These are phyloP conservation scores for Daldinia caldariorum DNA, from an alignment of 495 filamentous ascomycete species.

Conservation along the genomic window DNA sequence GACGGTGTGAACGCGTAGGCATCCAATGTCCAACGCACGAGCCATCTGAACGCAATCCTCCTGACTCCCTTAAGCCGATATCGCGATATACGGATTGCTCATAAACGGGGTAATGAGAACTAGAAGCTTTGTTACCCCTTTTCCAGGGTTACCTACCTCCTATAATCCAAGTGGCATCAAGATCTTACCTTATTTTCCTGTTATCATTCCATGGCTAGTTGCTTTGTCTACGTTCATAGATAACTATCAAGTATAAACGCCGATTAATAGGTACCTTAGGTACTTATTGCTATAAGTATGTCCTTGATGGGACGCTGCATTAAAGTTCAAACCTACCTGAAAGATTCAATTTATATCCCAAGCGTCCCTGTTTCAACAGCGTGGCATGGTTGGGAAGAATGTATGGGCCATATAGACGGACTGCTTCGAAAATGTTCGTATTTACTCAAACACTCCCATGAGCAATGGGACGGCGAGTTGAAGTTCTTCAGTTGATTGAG, in stretches of 20 bases:
- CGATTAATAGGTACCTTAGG: too few relatives aligned
- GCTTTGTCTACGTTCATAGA: neutral
- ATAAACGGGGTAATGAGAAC: neutral
- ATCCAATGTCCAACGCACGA: slow-evolving; percentile 8
- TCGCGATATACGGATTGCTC: neutral
- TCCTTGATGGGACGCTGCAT: neutral
- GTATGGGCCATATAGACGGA: neutral
- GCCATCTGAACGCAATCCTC: slow-evolving; percentile 1
- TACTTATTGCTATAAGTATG: too few relatives aligned
- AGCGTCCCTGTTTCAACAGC: neutral
- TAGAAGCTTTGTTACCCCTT: too few relatives aligned
- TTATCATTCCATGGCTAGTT: neutral
- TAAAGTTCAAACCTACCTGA: neutral
- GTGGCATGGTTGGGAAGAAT: neutral
- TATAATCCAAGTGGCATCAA: too few relatives aligned
- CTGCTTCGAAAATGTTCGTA: neutral
- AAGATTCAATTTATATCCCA: slow-evolving; percentile 4
- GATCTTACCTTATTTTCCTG: too few relatives aligned
- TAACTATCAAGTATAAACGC: too few relatives aligned
- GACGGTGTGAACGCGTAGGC: slow-evolving; percentile 1
- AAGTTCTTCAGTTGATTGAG: too few relatives aligned
- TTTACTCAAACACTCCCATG: neutral
- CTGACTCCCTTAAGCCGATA: neutral
- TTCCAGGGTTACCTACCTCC: too few relatives aligned
- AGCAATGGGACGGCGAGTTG: neutral